Base-by-base conservation (phyloP, 202 grass and related monocot species). In the Panicum virgatum region DNA sequence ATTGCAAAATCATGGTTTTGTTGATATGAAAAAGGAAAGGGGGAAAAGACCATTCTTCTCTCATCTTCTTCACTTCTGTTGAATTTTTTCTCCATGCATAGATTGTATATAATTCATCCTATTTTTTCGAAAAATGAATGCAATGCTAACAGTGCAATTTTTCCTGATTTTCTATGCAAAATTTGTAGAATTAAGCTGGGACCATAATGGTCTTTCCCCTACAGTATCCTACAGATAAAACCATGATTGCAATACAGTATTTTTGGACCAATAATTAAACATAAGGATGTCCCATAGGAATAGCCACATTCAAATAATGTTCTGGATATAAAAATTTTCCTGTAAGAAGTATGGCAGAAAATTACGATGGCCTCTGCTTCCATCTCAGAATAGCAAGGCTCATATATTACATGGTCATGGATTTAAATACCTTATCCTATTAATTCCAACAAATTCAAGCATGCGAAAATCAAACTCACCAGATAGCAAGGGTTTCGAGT, bases 401-500 rank as follows among this genome's bases (percentile, higher is more conserved):
- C 3, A 37, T 18, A 18, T 9, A 34, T 10, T 64, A 50, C 18
- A 23, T 66, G 62, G 13, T 54, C 10, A 52, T 22, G 34, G 32
- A 34, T 38, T 40, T 22, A 64, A 38, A 77, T 18, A 77, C 13
- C 25, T 19, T 51, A 50, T 10, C 23, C 19, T 23, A 4, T 0
- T 37, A 36, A 79, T 57, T 13, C 25, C 15, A 53, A 69, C 18
- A 19, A 38, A 30, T 57, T 57, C 50, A 15, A 69, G 37, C 22
- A 69, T 34, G 32, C 1, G 52, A 65, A 65, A 73, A 53, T 43
- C 20, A 39, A 59, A 80, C 80, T 65, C 34, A 75, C 80, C 71
- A 75, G 46, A 22, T 22, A 40, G 34, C 22, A 75, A 3, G 18
- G 34, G 1, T 1, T 0, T 52, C 46, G 46, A 15, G 15, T 73